Evolutionary conservation across 2,329 filamentous ascomycete species (phyloP).

Genomic region (Cladosporium sp.): DNA sequence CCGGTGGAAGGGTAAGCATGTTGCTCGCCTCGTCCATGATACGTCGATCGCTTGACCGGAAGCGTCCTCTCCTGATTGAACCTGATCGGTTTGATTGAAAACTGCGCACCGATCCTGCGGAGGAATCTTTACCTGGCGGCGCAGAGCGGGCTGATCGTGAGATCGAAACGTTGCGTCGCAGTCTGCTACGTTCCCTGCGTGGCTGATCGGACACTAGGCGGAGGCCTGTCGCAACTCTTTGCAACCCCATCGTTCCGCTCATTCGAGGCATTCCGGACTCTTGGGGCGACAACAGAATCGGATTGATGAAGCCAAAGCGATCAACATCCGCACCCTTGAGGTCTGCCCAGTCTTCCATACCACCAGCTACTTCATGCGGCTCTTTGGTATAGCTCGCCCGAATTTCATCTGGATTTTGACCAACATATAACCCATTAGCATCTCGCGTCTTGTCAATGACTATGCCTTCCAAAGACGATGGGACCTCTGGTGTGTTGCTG

Average conservation of each 20-base stretch:
- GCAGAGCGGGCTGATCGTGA: conserved; percentile 44
- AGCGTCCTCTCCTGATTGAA: conserved; percentile 35
- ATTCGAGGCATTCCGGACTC: conserved; percentile 24
- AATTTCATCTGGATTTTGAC: conserved; percentile 5
- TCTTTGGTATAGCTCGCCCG: conserved; percentile 41
- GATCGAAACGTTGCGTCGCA: conserved; percentile 53
- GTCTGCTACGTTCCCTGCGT: conserved; percentile 52
- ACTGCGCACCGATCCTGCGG: conserved; percentile 38
- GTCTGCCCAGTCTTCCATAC: conserved; percentile 66
- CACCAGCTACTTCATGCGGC: conserved; percentile 59
- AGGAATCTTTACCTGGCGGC: conserved; percentile 36
- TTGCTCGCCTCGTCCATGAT: conserved; percentile 61
- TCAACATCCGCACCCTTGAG: conserved; percentile 61
- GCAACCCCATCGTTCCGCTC: conserved; percentile 41
- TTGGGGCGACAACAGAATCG: conserved; percentile 40
- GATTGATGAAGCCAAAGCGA: conserved; percentile 64
- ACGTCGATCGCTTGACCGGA: conserved; percentile 55
- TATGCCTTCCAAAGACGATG: conserved; percentile 4
- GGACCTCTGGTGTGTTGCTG: conserved; percentile 21
- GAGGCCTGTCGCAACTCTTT: conserved; percentile 61
- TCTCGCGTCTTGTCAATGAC: conserved; percentile 13
- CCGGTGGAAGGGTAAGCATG: conserved; percentile 63
- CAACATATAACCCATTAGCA: background rate
- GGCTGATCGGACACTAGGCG: conserved; percentile 58
- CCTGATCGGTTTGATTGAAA: conserved; percentile 42